phyloP scores from a whole-genome alignment of 1,284 basidiomycete species.

The Ustilago bromivora region DNA sequence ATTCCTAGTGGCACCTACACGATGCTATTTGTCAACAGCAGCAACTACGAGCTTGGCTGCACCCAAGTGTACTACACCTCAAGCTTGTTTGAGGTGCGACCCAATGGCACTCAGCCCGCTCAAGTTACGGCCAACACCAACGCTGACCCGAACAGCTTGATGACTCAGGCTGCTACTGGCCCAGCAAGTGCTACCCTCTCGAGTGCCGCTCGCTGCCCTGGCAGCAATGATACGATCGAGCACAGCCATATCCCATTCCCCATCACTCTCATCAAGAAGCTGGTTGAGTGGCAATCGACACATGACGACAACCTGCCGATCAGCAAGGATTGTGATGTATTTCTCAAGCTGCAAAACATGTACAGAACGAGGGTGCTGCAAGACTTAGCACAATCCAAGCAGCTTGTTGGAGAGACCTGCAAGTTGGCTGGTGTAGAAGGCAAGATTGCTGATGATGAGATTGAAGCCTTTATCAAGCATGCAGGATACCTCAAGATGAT shows the following conservation, averaged over 20 bases:
- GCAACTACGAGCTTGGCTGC: slow-evolving; percentile 49
- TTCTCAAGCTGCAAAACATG: slow-evolving; percentile 80
- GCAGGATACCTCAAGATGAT: slow-evolving; percentile 83
- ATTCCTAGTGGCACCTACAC: slow-evolving; percentile 52
- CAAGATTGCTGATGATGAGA: slow-evolving; percentile 71
- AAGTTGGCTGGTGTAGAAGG: slow-evolving; percentile 42
- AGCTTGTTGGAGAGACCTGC: slow-evolving; percentile 62
- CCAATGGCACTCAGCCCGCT: slow-evolving; percentile 50
- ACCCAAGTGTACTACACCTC: slow-evolving; percentile 1
- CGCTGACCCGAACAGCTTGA: slow-evolving; percentile 38
- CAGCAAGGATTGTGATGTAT: slow-evolving; percentile 79
- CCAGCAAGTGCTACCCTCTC: slow-evolving; percentile 59
- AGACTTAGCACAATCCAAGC: slow-evolving; percentile 75
- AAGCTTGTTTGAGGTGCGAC: slow-evolving; percentile 42
- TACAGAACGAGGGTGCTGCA: slow-evolving; percentile 80
- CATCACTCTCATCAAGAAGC: slow-evolving; percentile 75
- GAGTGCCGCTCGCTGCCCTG: slow-evolving; percentile 59
- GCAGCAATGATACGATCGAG: slow-evolving; percentile 56
- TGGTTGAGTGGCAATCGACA: slow-evolving; percentile 80
- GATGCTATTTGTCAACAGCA: slow-evolving; percentile 56
- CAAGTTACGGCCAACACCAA: slow-evolving; percentile 50
- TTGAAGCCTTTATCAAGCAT: slow-evolving; percentile 91
- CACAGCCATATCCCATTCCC: slow-evolving; percentile 64
- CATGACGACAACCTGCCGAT: slow-evolving; percentile 72
- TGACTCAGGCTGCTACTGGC: slow-evolving; percentile 49